A percentile compares a stretch with the other conserved stretches of the same genome.
phyloP scores from a whole-genome alignment of 2,329 filamentous ascomycete species.

The Trichoderma atrobrunneum region DNA sequence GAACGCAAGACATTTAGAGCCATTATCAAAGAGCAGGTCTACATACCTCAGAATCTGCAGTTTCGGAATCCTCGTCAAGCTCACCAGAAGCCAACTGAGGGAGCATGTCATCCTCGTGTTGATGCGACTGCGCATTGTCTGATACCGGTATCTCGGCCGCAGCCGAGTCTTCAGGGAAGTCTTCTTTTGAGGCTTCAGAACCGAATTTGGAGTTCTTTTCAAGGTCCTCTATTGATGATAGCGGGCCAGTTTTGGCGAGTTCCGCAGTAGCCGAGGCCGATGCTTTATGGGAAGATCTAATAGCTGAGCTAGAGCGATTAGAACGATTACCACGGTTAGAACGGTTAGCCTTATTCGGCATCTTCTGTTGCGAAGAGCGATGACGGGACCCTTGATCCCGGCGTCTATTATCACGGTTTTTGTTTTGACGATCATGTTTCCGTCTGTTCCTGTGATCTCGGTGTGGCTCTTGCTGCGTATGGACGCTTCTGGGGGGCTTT shows the following conservation, averaged over 20 bases:
- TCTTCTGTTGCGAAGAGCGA: slow-evolving; percentile 28
- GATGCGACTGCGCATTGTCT: not conserved
- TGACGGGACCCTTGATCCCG: slow-evolving; percentile 27
- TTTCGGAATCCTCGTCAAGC: not conserved
- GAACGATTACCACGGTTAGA: not conserved
- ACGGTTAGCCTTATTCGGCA: slow-evolving; percentile 14
- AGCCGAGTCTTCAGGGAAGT: not conserved
- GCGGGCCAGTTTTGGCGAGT: not conserved
- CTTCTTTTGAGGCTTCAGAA: not conserved
- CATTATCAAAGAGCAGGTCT: not conserved
- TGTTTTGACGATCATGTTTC: slow-evolving; percentile 33
- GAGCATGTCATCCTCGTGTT: not conserved
- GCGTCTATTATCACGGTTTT: slow-evolving; percentile 30
- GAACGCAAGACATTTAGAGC: not conserved
- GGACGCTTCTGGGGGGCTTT: slow-evolving; percentile 31
- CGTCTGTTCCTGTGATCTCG: slow-evolving; percentile 33
- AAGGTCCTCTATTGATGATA: not conserved
- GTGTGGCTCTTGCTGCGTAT: slow-evolving; percentile 29
- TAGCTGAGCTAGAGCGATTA: not conserved
- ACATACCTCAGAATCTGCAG: slow-evolving; percentile 1
- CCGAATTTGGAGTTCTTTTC: not conserved
- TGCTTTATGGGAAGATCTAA: not conserved
- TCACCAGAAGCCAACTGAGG: not conserved
- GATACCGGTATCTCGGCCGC: not conserved
- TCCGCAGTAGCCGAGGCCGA: not conserved